phyloP scores from a whole-genome alignment of 2,329 filamentous ascomycete genomes.

The Fusarium subtropicale region DNA sequence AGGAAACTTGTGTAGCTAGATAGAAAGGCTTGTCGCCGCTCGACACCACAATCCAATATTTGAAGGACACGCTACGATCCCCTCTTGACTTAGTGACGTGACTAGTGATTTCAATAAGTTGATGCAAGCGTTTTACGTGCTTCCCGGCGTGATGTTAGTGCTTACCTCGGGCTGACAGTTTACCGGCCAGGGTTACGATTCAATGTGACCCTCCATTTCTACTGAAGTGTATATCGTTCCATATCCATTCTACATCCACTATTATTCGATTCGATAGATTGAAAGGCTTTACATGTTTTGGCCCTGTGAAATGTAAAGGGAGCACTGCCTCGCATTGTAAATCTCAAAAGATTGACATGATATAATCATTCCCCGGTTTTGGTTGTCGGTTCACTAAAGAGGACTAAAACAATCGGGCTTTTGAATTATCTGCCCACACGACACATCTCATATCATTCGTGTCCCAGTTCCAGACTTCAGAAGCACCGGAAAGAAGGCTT shows the following conservation, averaged over 20 bases:
- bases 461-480: not conserved
- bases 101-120: not conserved
- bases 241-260: not conserved
- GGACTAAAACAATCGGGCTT: conserved; percentile 25
- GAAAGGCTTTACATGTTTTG: not conserved
- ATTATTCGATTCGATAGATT: conserved; percentile 5
- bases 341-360: not conserved
- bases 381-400: conserved; percentile 1
- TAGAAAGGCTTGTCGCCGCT: conserved; percentile 47
- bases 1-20: conserved; percentile 47
- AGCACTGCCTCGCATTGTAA: not conserved
- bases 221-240: not conserved
- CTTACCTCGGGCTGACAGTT: conserved; percentile 4
- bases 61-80: conserved; percentile 9
- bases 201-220: not conserved
- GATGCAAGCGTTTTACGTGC: not conserved
- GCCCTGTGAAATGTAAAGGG: not conserved
- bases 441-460: not conserved
- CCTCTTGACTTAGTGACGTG: not conserved
- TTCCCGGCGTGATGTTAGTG: not conserved
- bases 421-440: not conserved
- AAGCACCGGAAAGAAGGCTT: not conserved
- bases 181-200: not conserved
- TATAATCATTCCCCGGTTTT: not conserved
- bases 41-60: conserved; percentile 41